Evolutionary conservation across 1,284 basidiomycete genomes (phyloP), one percentile per base, ranked within the genome.

Genomic region (Anthracocystis walkeri): DNA sequence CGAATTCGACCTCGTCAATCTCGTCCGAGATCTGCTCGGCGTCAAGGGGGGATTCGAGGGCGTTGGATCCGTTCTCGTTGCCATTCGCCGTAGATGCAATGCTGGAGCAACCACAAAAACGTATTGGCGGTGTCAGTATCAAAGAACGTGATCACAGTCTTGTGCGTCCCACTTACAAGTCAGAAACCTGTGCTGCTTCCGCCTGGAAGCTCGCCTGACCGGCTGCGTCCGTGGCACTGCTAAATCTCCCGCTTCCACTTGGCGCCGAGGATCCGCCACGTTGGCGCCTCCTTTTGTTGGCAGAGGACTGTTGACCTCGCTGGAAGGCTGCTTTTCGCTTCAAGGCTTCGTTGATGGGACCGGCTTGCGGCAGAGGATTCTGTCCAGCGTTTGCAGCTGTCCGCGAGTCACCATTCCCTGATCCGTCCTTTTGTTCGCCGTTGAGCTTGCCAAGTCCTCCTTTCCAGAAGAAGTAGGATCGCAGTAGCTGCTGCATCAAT

Each of bases 401-500:
- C 21, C 62, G 41, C n/a, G 55, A 21, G 7, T 64, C 55, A 3
- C 41, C 25, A 16, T 27, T 57, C 7, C 41, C 42, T 20, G 41
- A n/a, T 23, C 45, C 52, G 14, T 58, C 45, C 31, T 41, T 58
- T 48, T 64, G 62, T 11, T 76, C 57, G 3, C 18, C 83, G 85
- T 58, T 87, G 84, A 81, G 53, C 44, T 77, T 67, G 44, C 87
- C 87, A 4, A 92, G 86, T 62, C 89, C 88, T 8, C 89, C 88
- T 85, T 94, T 95, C 93, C 93, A 94, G 87, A 89, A 91, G 20
- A 97, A 88, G 84, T 95, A 94, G 25, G 88, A 85, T 7, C 89
- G 87, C 11, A 96, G 87, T 75, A 91, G 91, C 14, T 87, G 86
- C 79, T 92, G 87, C 91, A 97, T 93, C 91, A 97, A 92, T 23